These are phyloP conservation scores for Pseudofabraea citricarpa DNA, from an alignment of 2,329 filamentous ascomycete species.

Conservation along the genomic window DNA sequence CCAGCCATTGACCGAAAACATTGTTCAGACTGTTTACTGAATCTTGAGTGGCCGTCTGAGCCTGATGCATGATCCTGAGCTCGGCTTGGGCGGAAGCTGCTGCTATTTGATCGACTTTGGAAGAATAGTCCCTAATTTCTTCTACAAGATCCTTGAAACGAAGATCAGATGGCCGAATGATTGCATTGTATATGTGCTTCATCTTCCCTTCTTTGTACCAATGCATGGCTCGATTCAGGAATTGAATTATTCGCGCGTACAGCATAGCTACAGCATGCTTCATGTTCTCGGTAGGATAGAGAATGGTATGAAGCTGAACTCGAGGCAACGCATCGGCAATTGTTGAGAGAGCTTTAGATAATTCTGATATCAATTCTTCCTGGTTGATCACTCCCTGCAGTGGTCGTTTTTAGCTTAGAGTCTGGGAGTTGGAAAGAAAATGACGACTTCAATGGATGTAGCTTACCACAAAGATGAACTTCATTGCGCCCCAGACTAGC, in stretches of 20 bases:
- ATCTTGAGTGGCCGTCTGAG: no score
- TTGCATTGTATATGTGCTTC: constrained; percentile 15
- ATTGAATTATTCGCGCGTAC: constrained; percentile 24
- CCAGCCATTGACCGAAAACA: no score
- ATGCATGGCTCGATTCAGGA: constrained; percentile 17
- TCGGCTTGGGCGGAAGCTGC: no score
- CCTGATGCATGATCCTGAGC: no score
- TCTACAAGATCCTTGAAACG: constrained; percentile 16
- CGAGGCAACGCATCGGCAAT: constrained; percentile 11
- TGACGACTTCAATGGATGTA: no score
- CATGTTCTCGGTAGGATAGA: constrained; percentile 21
- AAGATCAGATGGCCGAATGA: constrained; percentile 16
- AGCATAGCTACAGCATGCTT: constrained; percentile 15
- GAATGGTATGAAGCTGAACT: constrained; percentile 1
- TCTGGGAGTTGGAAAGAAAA: neutral
- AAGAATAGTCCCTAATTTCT: no score
- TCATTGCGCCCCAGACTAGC: constrained; percentile 21
- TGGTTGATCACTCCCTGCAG: constrained; percentile 9
- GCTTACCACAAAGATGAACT: constrained; percentile 17
- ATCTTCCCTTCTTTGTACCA: constrained; percentile 24
- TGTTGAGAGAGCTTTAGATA: constrained; percentile 4
- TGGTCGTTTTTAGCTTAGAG: neutral
- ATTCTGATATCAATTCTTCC: constrained; percentile 1
- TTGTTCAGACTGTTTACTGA: no score
- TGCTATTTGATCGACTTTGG: no score